A percentile compares a stretch with the other conserved stretches of the same genome.
These are phyloP conservation scores for Dioscorea cayenensis DNA, from an alignment of 116 monocot genomes.

Conservation along the genomic window DNA sequence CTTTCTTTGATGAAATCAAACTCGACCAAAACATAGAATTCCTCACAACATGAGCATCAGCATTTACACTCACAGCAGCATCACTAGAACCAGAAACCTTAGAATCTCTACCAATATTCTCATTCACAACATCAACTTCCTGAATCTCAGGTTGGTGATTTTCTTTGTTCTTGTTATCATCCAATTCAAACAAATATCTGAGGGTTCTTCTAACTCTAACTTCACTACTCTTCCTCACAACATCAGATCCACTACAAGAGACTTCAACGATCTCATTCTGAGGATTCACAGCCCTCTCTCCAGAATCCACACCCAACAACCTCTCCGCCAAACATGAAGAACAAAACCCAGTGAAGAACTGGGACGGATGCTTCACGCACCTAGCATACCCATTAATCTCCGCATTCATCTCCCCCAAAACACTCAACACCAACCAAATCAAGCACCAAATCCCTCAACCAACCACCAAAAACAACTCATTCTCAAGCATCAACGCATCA, in stretches of 20 bases:
- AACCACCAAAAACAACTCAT: not conserved
- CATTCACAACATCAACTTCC: not conserved
- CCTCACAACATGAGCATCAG: not conserved
- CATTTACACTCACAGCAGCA: not conserved
- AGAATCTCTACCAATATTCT: not conserved
- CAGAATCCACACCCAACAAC: conserved; percentile 35
- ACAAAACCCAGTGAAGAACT: conserved; percentile 74
- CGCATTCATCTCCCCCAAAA: conserved; percentile 22
- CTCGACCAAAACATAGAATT: conserved; percentile 21
- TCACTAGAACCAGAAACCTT: not conserved
- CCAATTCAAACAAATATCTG: conserved; percentile 53
- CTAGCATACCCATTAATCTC: conserved; percentile 29
- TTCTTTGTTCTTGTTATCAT: conserved; percentile 36
- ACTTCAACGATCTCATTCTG: conserved; percentile 23
- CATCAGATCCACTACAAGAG: conserved; percentile 5
- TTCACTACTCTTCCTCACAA: conserved; percentile 11
- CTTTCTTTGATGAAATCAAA: conserved; percentile 25
- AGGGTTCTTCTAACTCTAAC: conserved; percentile 50
- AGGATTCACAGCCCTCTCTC: conserved; percentile 1
- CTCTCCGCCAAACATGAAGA: conserved; percentile 74
- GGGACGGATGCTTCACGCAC: conserved; percentile 72
- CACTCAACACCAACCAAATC: not conserved
- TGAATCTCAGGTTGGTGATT: conserved; percentile 1
- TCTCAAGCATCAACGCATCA: too few species aligned
- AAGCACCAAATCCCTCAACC: not conserved